phyloP scores from a whole-genome alignment of 208 protist genomes.

The Balamuthia mandrillaris region DNA sequence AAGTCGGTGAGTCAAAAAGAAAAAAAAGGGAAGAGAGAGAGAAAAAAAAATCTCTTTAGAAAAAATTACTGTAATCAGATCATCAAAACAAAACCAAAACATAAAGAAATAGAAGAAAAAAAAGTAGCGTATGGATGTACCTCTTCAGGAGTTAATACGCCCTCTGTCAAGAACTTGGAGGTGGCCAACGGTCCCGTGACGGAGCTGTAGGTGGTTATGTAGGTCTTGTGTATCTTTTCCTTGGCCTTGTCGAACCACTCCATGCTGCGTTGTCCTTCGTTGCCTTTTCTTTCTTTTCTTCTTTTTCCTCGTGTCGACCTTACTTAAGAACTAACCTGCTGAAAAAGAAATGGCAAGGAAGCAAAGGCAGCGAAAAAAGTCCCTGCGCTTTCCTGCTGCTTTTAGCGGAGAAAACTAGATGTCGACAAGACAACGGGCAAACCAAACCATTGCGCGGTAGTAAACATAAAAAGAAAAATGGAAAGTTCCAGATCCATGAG shows the following conservation, averaged over 20 bases:
- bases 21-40: background rate
- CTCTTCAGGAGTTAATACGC: conserved; percentile 73
- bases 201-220: conserved; percentile 46
- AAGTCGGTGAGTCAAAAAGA: background rate
- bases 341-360: too few species aligned
- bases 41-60: background rate
- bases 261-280: too few species aligned
- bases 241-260: conserved; percentile 28
- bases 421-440: too few species aligned
- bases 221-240: conserved; percentile 49
- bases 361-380: too few species aligned
- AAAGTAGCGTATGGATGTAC: conserved; percentile 28
- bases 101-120: background rate
- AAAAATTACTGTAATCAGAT: background rate
- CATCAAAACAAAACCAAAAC: conserved; percentile 20
- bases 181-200: conserved; percentile 60
- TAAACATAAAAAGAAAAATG: too few species aligned
- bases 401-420: too few species aligned
- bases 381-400: too few species aligned
- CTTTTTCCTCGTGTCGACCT: too few species aligned
- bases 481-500: too few species aligned
- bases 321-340: too few species aligned
- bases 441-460: too few species aligned
- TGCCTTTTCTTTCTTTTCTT: too few species aligned
- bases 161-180: conserved; percentile 71